Conservation (phyloP, 75 land plant species). For the Sequoiadendron giganteum region DNA sequence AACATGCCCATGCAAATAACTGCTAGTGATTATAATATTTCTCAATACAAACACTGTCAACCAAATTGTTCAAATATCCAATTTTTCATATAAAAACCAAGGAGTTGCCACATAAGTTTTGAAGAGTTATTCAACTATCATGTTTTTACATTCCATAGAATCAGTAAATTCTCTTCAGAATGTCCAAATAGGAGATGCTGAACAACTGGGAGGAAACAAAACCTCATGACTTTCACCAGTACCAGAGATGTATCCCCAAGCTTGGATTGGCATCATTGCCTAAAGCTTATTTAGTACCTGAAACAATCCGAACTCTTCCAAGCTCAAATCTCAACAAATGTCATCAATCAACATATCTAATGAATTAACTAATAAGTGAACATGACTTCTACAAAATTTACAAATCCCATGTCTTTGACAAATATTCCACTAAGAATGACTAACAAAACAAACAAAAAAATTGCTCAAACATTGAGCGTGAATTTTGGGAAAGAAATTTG, state of each 20-base stretch:
- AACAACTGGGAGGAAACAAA: not conserved
- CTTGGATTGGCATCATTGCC: not conserved
- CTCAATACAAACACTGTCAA: not conserved
- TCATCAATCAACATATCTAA: not conserved
- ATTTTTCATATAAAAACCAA: not conserved
- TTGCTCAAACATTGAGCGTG: not conserved
- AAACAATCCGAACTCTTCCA: not conserved
- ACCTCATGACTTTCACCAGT: not conserved
- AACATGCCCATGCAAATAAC: not conserved
- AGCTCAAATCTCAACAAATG: constrained; percentile 2
- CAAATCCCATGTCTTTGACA: not conserved
- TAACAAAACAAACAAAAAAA: not conserved
- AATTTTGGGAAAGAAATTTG: not conserved
- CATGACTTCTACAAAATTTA: not conserved
- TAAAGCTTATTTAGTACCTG: not conserved
- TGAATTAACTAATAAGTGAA: not conserved
- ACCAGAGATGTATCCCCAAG: not conserved
- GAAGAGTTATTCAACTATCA: not conserved
- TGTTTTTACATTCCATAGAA: not conserved
- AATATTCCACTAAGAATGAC: not conserved
- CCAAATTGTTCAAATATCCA: not conserved
- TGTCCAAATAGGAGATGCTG: not conserved
- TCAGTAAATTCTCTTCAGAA: not conserved
- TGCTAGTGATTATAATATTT: not conserved
- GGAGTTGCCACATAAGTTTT: not conserved